phyloP scores from a whole-genome alignment of 2,329 filamentous ascomycete genomes.

The Colletotrichum sp. region DNA sequence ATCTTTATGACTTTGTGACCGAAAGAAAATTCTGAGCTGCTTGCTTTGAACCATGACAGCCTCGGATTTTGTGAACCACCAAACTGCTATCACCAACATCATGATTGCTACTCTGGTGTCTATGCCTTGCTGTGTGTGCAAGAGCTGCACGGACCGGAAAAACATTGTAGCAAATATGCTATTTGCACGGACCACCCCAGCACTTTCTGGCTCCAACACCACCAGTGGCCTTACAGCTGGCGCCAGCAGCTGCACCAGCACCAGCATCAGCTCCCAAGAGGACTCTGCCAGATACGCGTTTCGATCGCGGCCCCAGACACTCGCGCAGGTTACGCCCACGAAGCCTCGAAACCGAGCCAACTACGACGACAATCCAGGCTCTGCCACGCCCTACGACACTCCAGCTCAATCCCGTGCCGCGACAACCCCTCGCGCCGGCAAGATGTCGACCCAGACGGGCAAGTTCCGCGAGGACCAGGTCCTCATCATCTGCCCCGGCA shows the following conservation, averaged over 20 bases:
- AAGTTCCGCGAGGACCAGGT: constrained; percentile 71
- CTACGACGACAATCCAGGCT: neutral
- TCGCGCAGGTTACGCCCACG: constrained; percentile 1
- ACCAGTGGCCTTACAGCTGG: constrained; percentile 12
- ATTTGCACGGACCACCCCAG: constrained; percentile 3
- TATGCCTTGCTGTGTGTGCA: neutral
- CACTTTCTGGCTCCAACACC: neutral
- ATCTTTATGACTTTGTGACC: neutral
- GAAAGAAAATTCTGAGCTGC: neutral
- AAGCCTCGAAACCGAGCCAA: neutral
- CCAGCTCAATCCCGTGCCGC: neutral
- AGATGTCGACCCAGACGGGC: constrained; percentile 60
- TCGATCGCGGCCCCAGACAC: constrained; percentile 7
- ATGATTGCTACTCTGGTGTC: neutral
- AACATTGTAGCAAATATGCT: neutral
- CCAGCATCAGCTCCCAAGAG: neutral
- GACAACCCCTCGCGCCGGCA: constrained; percentile 19
- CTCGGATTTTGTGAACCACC: neutral
- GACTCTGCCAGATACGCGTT: constrained; percentile 3
- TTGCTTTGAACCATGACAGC: neutral
- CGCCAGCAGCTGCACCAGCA: neutral
- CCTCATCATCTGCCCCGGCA: constrained; percentile 80
- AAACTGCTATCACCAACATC: neutral
- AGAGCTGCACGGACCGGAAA: constrained; percentile 3
- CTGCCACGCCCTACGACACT: neutral